These are phyloP conservation scores for Gynostemma pentaphyllum DNA, from an alignment of 306 rosid genomes.

Conservation along the genomic window DNA sequence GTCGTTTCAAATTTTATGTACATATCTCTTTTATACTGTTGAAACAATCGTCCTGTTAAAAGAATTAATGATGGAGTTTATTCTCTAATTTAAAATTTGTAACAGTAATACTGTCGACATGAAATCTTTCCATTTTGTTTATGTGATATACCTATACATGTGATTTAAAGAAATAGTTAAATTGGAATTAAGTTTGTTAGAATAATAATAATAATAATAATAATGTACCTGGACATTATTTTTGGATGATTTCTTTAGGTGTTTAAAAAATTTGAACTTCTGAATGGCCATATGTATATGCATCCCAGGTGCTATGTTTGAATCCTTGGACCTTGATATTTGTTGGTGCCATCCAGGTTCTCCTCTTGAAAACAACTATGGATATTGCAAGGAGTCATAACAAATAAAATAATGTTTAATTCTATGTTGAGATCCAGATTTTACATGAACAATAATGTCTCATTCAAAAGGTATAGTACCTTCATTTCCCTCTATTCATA, in stretches of 20 bases:
- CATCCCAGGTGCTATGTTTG: neutral
- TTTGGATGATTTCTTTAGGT: neutral
- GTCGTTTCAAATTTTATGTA: neutral
- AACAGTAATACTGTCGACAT: neutral
- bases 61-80: neutral
- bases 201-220: neutral
- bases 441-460: neutral
- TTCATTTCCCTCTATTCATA: neutral
- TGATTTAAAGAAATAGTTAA: neutral
- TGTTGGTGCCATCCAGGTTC: neutral
- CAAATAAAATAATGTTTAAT: neutral
- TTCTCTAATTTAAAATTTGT: neutral
- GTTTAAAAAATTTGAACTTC: neutral
- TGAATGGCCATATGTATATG: neutral
- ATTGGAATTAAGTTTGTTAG: no score
- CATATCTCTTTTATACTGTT: no score
- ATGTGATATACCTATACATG: neutral
- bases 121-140: neutral
- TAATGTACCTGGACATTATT: neutral
- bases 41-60: neutral
- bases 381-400: neutral
- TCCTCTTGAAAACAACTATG: neutral
- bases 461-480: neutral
- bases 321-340: neutral
- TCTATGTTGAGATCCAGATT: neutral